phyloP scores from a whole-genome alignment of 169 alveolate genomes.

The Babesia ovis region DNA sequence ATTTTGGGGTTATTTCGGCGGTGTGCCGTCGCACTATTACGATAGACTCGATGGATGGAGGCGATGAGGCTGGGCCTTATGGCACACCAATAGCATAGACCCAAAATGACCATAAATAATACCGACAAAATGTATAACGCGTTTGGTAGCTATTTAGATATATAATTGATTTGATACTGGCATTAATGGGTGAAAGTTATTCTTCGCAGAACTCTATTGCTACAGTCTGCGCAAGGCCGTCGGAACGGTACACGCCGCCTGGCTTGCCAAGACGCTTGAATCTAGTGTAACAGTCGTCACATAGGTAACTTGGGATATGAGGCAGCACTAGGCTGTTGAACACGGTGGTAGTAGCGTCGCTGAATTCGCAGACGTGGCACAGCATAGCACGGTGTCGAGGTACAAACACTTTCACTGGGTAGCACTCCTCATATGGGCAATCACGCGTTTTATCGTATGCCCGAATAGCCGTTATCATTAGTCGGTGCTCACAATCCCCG shows the following conservation, averaged over 20 bases:
- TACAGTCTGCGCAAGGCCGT: conserved; percentile 19
- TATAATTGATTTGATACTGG: too few species aligned
- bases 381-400: conserved; percentile 69
- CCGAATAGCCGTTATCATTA: conserved; percentile 75
- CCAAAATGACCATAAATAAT: too few species aligned
- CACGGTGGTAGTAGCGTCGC: conserved; percentile 68
- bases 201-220: conserved; percentile 15
- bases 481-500: conserved; percentile 86
- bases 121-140: too few species aligned
- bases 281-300: conserved; percentile 75
- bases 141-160: too few species aligned
- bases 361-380: conserved; percentile 78
- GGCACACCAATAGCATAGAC: too few species aligned
- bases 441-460: conserved; percentile 65
- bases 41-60: too few species aligned
- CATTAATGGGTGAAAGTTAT: conserved; percentile 1
- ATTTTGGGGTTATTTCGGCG: too few species aligned
- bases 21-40: too few species aligned
- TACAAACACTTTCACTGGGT: conserved; percentile 77
- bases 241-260: conserved; percentile 27
- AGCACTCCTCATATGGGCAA: conserved; percentile 70
- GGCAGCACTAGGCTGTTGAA: conserved; percentile 77
- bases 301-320: conserved; percentile 77
- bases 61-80: too few species aligned
- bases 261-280: conserved; percentile 47